phyloP scores from a whole-genome alignment of 345 rosid species.

The Gossypium mustelinum region DNA sequence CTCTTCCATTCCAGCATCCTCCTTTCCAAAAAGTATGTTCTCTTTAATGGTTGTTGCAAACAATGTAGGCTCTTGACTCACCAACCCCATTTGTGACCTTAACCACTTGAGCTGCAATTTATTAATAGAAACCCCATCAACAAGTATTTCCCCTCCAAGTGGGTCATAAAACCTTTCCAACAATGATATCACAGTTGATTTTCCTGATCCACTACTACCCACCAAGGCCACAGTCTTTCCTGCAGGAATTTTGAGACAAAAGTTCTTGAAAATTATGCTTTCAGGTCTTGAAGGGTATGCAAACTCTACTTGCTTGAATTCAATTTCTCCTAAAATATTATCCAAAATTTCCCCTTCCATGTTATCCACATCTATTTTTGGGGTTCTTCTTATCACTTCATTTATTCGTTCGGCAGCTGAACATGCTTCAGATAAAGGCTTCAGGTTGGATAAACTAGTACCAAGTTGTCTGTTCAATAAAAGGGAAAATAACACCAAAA shows the following conservation, averaged over 20 bases:
- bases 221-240: conserved; percentile 82
- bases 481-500: not conserved
- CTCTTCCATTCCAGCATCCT: conserved; percentile 50
- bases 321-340: conserved; percentile 53
- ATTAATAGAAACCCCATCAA: conserved; percentile 57
- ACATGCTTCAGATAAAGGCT: conserved; percentile 64
- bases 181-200: conserved; percentile 73
- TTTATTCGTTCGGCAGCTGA: conserved; percentile 57
- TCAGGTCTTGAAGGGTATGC: conserved; percentile 76
- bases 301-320: conserved; percentile 52
- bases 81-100: conserved; percentile 71
- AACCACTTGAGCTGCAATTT: conserved; percentile 76
- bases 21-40: conserved; percentile 70
- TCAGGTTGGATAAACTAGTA: conserved; percentile 60
- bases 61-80: conserved; percentile 72
- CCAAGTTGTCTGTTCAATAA: conserved; percentile 51
- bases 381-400: conserved; percentile 64
- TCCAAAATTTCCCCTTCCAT: conserved; percentile 43
- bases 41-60: conserved; percentile 75
- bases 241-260: conserved; percentile 54
- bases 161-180: conserved; percentile 86
- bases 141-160: conserved; percentile 48
- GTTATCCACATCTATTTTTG: conserved; percentile 60
- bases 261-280: conserved; percentile 43
- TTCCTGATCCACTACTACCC: conserved; percentile 89